Conservation (phyloP, 2,329 filamentous ascomycete species). For the Hymenoscyphus repandus region DNA sequence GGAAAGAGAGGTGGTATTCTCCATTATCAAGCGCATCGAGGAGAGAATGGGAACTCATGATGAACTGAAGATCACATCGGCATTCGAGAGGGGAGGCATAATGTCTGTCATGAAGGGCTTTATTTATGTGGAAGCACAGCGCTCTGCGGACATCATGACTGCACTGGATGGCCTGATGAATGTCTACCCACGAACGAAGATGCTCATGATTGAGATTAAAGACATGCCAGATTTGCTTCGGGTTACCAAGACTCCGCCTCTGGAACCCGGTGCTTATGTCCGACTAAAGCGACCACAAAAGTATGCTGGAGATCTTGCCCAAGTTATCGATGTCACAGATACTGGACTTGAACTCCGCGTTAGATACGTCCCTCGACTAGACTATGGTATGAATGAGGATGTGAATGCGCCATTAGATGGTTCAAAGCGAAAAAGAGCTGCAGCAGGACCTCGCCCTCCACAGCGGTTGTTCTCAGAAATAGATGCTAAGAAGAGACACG, state of each 20-base stretch:
- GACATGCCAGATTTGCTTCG: slow-evolving; percentile 97
- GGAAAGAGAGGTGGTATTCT: slow-evolving; percentile 83
- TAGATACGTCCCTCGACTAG: slow-evolving; percentile 81
- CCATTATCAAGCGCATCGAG: slow-evolving; percentile 82
- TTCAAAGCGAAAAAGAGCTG: slow-evolving; percentile 67
- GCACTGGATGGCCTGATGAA: slow-evolving; percentile 82
- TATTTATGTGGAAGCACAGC: slow-evolving; percentile 88
- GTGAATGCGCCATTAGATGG: slow-evolving; percentile 37
- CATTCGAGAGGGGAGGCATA: slow-evolving; percentile 80
- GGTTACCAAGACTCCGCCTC: slow-evolving; percentile 76
- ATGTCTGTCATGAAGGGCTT: slow-evolving; percentile 84
- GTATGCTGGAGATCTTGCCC: slow-evolving; percentile 84
- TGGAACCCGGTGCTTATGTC: slow-evolving; percentile 88
- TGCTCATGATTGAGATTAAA: slow-evolving; percentile 87
- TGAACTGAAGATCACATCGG: slow-evolving; percentile 77
- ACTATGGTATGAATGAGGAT: slow-evolving; percentile 88
- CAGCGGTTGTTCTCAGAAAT: slow-evolving; percentile 88
- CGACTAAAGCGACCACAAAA: slow-evolving; percentile 75
- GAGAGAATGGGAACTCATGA: slow-evolving; percentile 74
- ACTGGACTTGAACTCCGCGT: slow-evolving; percentile 88
- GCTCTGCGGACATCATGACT: slow-evolving; percentile 78
- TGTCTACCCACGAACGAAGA: slow-evolving; percentile 82
- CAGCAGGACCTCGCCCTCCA: slow-evolving; percentile 66
- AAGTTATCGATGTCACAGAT: slow-evolving; percentile 86
- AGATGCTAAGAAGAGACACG: slow-evolving; percentile 85